Evolutionary conservation across 768 basidiomycete genomes (phyloP).

Genomic region (Tylopilus cervinicoccineus): DNA sequence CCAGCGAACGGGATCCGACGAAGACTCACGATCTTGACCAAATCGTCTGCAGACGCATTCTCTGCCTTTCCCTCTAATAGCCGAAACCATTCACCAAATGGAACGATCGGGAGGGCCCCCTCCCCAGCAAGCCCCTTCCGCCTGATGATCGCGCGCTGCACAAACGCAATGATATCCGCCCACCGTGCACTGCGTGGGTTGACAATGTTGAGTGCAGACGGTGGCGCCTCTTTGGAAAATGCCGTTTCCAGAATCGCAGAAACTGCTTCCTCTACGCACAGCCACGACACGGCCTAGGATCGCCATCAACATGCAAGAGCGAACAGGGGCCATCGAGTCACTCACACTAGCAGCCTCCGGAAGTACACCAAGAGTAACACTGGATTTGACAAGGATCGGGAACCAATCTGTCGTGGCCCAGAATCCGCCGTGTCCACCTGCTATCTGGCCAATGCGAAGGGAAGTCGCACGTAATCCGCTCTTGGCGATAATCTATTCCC

Average conservation of each 20-base stretch:
- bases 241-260: constrained; percentile 30
- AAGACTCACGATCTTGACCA: constrained; percentile 29
- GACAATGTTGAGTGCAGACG: constrained; percentile 33
- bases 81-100: constrained; percentile 35
- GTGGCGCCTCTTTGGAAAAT: constrained; percentile 13
- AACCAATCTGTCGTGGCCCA: constrained; percentile 48
- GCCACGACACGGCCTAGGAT: constrained; percentile 38
- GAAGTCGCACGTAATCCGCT: constrained; percentile 36
- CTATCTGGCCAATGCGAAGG: constrained; percentile 45
- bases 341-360: constrained; percentile 34
- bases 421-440: constrained; percentile 37
- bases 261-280: constrained; percentile 39
- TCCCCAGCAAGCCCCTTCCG: not conserved
- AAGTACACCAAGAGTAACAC: constrained; percentile 25
- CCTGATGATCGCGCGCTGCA: constrained; percentile 19
- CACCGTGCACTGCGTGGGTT: constrained; percentile 37
- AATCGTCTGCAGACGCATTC: constrained; percentile 22
- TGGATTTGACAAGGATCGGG: constrained; percentile 38
- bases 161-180: constrained; percentile 25
- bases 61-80: constrained; percentile 21
- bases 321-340: not conserved
- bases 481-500: constrained; percentile 32
- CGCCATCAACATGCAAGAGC: not conserved
- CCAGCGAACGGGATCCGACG: no score
- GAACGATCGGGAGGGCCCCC: constrained; percentile 27